These are phyloP conservation scores for Xerocomus nothofagi DNA, from an alignment of 1,284 basidiomycete species.

Conservation along the genomic window DNA sequence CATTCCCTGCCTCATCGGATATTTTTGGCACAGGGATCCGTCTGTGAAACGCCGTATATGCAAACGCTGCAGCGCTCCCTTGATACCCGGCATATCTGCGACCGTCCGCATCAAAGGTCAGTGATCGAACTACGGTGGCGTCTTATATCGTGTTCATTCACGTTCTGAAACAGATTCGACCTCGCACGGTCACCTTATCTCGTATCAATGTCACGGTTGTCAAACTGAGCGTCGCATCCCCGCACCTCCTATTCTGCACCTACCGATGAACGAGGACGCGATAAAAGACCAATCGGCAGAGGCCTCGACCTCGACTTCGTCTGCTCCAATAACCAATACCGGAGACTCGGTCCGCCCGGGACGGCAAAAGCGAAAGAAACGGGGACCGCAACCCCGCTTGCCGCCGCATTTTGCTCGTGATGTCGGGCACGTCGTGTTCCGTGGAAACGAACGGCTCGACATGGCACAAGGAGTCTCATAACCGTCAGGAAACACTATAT, in stretches of 20 bases:
- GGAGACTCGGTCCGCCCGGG: neutral
- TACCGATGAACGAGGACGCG: neutral
- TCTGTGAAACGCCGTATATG: conserved; percentile 76
- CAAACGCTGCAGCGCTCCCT: conserved; percentile 59
- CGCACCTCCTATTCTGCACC: conserved; percentile 47
- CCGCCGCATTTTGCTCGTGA: conserved; percentile 60
- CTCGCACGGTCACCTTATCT: conserved; percentile 52
- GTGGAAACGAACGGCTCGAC: conserved; percentile 50
- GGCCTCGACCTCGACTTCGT: neutral
- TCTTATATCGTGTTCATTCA: neutral
- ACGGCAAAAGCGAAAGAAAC: conserved; percentile 18
- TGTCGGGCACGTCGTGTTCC: conserved; percentile 60
- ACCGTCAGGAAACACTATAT: neutral
- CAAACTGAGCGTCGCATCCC: conserved; percentile 56
- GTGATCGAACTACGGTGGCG: conserved; percentile 19
- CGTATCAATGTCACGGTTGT: conserved; percentile 59
- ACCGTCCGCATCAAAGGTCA: conserved; percentile 63
- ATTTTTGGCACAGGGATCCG: conserved; percentile 63
- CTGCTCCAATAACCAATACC: neutral
- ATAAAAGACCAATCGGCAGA: neutral
- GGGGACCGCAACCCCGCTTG: conserved; percentile 33
- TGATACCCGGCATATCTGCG: conserved; percentile 67
- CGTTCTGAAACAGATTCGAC: conserved; percentile 42
- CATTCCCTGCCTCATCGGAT: neutral
- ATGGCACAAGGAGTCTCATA: neutral